Evolutionary conservation across 257 asterid genomes (phyloP).

Genomic region (Solanum paucissectum): DNA sequence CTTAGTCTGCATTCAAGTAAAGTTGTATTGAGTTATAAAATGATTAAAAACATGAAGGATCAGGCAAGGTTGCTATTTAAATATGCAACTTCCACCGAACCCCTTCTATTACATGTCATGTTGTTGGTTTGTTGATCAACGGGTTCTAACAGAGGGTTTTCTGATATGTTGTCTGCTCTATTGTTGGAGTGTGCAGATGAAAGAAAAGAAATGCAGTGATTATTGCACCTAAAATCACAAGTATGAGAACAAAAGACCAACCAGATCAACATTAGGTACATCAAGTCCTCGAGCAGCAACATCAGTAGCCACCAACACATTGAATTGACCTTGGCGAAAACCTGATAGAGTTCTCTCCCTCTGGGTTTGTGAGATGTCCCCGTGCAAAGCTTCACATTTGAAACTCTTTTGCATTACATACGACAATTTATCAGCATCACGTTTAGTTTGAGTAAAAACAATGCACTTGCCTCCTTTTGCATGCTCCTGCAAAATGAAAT

Average conservation of each 20-base stretch:
- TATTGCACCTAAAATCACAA: not conserved
- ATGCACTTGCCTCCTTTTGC: constrained; percentile 94
- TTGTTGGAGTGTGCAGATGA: not conserved
- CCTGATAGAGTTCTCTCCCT: constrained; percentile 85
- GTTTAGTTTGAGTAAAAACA: constrained; percentile 91
- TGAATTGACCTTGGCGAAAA: constrained; percentile 71
- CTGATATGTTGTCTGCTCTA: not conserved
- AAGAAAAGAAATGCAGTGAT: not conserved
- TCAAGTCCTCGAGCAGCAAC: constrained; percentile 99
- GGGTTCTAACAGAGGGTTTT: not conserved
- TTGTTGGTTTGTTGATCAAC: not conserved
- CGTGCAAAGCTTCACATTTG: constrained; percentile 87
- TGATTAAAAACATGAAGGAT: not conserved
- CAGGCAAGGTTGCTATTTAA: not conserved
- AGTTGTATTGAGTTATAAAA: not conserved
- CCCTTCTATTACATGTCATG: not conserved
- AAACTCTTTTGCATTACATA: constrained; percentile 47
- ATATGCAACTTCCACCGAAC: not conserved
- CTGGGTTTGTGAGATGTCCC: constrained; percentile 78
- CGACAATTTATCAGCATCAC: constrained; percentile 88
- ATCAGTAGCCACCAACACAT: constrained; percentile 83
- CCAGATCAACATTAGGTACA: constrained; percentile 97
- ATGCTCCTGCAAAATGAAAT: constrained; percentile 44
- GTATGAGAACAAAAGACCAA: constrained; percentile 13
- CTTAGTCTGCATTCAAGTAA: not conserved